Evolutionary conservation across 106 monocot genomes (phyloP).

Genomic region (Posidonia australis): DNA sequence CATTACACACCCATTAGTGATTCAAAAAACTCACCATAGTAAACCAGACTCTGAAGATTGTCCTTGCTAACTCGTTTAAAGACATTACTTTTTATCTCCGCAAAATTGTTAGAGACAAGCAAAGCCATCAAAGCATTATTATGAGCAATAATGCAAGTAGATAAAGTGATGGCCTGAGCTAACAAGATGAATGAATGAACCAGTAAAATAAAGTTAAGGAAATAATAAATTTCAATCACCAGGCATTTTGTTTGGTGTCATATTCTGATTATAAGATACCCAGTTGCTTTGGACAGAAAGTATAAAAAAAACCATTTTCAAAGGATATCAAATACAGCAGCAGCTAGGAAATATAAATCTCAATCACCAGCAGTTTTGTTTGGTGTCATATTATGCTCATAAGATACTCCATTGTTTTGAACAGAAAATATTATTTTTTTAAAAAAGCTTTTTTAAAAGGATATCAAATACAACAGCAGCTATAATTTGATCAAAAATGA

Average conservation of each 20-base stretch:
- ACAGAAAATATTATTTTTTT: no score
- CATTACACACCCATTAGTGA: no score
- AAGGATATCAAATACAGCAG: conserved; percentile 94
- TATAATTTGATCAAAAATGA: conserved; percentile 63
- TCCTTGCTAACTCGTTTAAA: conserved; percentile 97
- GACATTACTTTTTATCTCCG: conserved; percentile 95
- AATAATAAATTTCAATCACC: conserved; percentile 2
- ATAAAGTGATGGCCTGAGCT: conserved; percentile 90
- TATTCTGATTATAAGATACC: neutral
- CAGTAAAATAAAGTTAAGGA: conserved; percentile 67
- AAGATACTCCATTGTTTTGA: no score
- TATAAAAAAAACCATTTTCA: neutral
- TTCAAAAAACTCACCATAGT: conserved; percentile 51
- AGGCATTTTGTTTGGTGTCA: neutral
- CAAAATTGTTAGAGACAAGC: conserved; percentile 86
- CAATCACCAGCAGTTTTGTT: no score
- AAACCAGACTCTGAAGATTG: conserved; percentile 78
- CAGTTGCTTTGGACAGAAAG: neutral
- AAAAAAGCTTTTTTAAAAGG: conserved; percentile 51
- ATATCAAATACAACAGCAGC: conserved; percentile 86
- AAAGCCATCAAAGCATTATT: conserved; percentile 89
- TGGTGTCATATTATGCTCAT: no score
- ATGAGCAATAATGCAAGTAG: conserved; percentile 91
- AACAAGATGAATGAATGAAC: conserved; percentile 93
- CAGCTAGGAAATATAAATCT: no score